Base-by-base conservation (phyloP, 495 filamentous ascomycete species). In the Neurospora africana region DNA sequence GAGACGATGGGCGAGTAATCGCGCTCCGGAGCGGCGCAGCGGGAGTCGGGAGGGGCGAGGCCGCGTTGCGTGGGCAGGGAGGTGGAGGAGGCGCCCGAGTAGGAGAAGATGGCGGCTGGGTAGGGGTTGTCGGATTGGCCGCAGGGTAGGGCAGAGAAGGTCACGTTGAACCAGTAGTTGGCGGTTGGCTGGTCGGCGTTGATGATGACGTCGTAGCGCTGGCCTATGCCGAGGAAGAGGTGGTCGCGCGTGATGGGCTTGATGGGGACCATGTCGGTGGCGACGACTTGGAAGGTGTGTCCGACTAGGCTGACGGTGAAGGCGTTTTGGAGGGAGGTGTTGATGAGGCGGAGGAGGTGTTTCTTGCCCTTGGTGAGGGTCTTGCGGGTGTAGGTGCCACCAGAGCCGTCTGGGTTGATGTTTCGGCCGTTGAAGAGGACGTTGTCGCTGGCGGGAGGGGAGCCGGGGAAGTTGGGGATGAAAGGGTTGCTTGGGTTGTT, bases 201-300 rank as follows among this genome's bases (percentile, higher is more conserved):
- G 40, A 92, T 83, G 72, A 92, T 84, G 27, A 92, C 81, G 73
- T 91, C 86, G 79, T 90, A 91, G 30, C 91, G 83, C 78, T 93
- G 89, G 11, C 88, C 90, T 74, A 92, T 89, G 40, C 77, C 85
- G 37, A 92, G 82, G 11, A 80, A 79, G 7, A 91, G 61, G 9
- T 80, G 77, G 10, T 79, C 70, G 30, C 80, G 79, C 3, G 78
- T 76, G 47, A 83, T 83, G 9, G 87, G 86, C 19, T 75, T 74
- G 72, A 89, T 80, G 11, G 85, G 83, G 10, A 86, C 83, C 37
- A 83, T 81, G 72, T 87, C 85, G 33, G 72, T 82, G 4, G 79
- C 79, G 27, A 87, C 81, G n/a, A 88, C 80, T n/a, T 81, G 83
- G 72, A 88, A 71, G 2, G 74, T 76, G 71, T 89, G 86, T 2